Evolutionary conservation across 2,329 filamentous ascomycete genomes (phyloP).

Genomic region (Trichoderma sp.): DNA sequence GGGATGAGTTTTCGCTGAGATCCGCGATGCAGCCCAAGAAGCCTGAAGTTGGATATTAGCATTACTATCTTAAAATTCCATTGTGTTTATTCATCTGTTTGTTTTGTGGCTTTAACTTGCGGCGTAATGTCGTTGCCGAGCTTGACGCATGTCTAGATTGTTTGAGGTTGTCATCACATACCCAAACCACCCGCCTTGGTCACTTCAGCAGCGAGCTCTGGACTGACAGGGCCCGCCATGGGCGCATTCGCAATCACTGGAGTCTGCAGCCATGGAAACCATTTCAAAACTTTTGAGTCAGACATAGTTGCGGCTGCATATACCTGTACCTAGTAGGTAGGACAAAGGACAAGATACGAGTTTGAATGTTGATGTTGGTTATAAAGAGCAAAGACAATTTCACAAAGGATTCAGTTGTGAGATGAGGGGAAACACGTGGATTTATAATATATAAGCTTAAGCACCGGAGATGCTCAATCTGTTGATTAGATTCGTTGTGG

Average conservation of each 20-base stretch:
- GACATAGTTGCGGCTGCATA: slow-evolving; percentile 32
- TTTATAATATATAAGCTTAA: slow-evolving; percentile 7
- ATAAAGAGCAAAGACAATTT: background rate
- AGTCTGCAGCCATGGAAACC: slow-evolving; percentile 39
- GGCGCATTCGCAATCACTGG: slow-evolving; percentile 45
- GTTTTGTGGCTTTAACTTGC: background rate
- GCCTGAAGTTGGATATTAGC: slow-evolving; percentile 31
- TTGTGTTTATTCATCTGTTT: slow-evolving; percentile 22
- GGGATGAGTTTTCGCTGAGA: slow-evolving; percentile 37
- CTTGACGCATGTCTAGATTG: background rate
- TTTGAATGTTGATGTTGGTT: background rate
- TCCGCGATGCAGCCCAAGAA: slow-evolving; percentile 42
- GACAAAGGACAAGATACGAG: background rate
- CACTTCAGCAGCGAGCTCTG: slow-evolving; percentile 45
- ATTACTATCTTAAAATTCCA: background rate
- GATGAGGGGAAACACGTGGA: background rate
- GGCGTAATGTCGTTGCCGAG: background rate
- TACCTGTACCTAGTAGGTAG: background rate
- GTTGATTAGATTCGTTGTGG: slow-evolving; percentile 2
- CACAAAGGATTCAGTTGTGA: background rate
- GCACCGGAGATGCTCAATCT: slow-evolving; percentile 15
- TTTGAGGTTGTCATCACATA: slow-evolving; percentile 31
- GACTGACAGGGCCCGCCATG: slow-evolving; percentile 42
- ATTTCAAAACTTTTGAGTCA: slow-evolving; percentile 34
- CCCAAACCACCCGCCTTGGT: slow-evolving; percentile 46